Conservation (phyloP, 139 green algal species). For the Eudorina sp. region DNA sequence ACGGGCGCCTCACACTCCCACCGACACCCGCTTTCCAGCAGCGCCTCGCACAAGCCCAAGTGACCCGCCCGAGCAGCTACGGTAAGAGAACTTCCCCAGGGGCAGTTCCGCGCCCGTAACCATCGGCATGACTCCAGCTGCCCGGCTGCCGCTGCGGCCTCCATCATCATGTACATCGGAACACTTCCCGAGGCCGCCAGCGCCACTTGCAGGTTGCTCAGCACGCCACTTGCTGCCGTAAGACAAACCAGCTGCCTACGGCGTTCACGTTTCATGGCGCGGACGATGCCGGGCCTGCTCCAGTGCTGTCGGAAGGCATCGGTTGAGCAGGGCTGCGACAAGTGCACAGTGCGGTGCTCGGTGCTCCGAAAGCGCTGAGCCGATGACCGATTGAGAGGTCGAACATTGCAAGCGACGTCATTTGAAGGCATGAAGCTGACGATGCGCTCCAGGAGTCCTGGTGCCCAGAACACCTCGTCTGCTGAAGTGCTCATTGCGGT, state of each 20-base stretch:
- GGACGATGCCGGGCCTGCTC: background rate
- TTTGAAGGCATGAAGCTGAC: background rate
- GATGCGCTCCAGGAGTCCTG: no score
- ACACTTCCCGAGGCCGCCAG: background rate
- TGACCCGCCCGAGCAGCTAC: no score
- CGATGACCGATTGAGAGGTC: background rate
- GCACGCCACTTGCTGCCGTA: background rate
- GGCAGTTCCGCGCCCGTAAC: background rate
- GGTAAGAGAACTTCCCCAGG: background rate
- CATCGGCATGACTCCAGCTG: background rate
- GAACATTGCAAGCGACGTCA: background rate
- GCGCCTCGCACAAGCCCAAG: background rate
- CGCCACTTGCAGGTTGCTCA: background rate
- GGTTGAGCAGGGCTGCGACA: background rate
- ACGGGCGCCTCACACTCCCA: background rate
- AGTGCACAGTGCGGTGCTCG: background rate
- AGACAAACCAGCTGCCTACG: background rate
- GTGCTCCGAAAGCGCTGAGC: background rate
- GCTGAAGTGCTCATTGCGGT: no score
- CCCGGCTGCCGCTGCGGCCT: background rate
- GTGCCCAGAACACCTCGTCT: no score
- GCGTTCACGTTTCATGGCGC: background rate
- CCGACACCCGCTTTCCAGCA: background rate
- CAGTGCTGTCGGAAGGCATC: background rate
- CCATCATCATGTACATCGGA: background rate